These are phyloP conservation scores for Tremella yokohamensis DNA, from an alignment of 768 basidiomycete species.

Conservation along the genomic window DNA sequence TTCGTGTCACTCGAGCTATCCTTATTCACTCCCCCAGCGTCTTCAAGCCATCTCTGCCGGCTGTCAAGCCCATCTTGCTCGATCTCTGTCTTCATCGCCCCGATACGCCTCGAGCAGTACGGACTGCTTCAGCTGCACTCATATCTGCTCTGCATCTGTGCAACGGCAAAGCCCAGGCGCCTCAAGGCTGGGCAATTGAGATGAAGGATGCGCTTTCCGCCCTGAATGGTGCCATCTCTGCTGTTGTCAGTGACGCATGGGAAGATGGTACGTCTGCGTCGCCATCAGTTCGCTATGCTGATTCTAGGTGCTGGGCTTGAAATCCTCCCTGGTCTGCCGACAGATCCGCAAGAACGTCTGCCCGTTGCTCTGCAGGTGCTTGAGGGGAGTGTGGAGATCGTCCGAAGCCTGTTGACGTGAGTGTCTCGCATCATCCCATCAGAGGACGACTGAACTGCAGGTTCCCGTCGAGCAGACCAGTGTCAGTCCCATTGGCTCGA, in stretches of 20 bases:
- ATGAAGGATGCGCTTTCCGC: constrained; percentile 37
- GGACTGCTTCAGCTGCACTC: constrained; percentile 17
- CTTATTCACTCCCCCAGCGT: constrained; percentile 44
- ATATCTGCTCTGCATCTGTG: constrained; percentile 30
- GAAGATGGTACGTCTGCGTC: constrained; percentile 14
- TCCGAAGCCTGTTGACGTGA: constrained; percentile 34
- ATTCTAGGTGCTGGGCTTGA: constrained; percentile 17
- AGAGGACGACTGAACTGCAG: constrained; percentile 14
- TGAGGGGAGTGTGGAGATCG: constrained; percentile 38
- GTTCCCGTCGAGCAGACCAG: constrained; percentile 41
- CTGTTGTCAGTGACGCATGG: constrained; percentile 31
- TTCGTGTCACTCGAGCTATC: constrained; percentile 27
- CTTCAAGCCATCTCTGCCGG: constrained; percentile 41
- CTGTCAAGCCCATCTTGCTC: constrained; percentile 28
- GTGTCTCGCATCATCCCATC: neutral
- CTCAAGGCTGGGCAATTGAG: constrained; percentile 29
- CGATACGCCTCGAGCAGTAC: constrained; percentile 13
- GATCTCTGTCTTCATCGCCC: constrained; percentile 22
- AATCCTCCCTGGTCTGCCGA: constrained; percentile 20
- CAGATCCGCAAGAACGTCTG: constrained; percentile 23
- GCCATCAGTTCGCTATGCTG: neutral
- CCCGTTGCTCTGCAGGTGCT: constrained; percentile 25
- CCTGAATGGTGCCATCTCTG: constrained; percentile 21
- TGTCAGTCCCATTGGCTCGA: constrained; percentile 47
- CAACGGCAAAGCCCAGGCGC: constrained; percentile 30